Base-by-base conservation (phyloP, 371 early-diverging fungal species). In the Mortierella sp. region DNA sequence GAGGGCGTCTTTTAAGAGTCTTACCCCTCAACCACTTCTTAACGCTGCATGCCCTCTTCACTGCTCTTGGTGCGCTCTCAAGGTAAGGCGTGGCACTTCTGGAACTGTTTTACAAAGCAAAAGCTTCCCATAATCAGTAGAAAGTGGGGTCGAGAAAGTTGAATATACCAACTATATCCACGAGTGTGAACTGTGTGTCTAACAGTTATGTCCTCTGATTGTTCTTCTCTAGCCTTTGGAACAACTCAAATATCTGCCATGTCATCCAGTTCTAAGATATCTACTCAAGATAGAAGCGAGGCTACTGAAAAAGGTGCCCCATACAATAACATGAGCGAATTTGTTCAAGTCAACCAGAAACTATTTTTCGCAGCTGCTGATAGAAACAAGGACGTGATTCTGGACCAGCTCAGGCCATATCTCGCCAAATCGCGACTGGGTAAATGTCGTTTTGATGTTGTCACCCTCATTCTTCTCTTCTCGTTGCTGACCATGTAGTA, bases 361-460 rank as follows among this genome's bases (percentile, higher is more conserved):
- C 70, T 76, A 42, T 76, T 76, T 32, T 76, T 69, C 23, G 76
- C 76, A 2, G 70, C 76, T 4, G 70, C 70, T 1, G 70, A 76
- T n/a, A 58, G 76, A 26, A 76, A 76, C 58, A 76, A 76, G 50
- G 76, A 64, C 7, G 53, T 61, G 11, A 76, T 76, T 39, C 37
- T 64, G 2, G 58, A 76, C 9, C 65, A 76, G 37, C 32, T 76
- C 28, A 17, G 46, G 21, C 65, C 70, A 1, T 48, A 47, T 19
- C 53, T 76, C n/a, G 58, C 55, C 17, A 60, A 61, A 24, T 49
- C 69, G n/a, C 39, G 24, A 6, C 44, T 60, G 23, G 70, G 76
- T 76, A 63, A 54, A 31, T 7, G 27, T 8, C 24, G 21, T 0
- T 8, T 37, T 8, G 19, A 26, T 14, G 1, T 12, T 5, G 15